Evolutionary conservation across 106 monocot species (phyloP).

Genomic region (Dioscorea zingiberensis): DNA sequence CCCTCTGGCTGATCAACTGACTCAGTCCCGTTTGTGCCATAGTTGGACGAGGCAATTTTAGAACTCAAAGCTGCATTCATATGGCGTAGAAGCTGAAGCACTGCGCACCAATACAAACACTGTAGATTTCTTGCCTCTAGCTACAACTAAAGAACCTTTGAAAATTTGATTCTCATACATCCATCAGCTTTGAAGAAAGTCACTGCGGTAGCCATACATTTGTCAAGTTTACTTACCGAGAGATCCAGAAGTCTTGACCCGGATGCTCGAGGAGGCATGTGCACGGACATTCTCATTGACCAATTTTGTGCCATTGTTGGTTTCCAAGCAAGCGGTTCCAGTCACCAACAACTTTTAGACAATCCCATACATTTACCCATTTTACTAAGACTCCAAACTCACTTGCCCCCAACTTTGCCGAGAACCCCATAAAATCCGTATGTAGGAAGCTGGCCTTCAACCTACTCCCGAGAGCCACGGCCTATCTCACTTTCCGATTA

Average conservation of each 20-base stretch:
- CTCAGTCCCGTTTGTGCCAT: conserved; percentile 6
- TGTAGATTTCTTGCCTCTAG: conserved; percentile 7
- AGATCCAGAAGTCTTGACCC: conserved; percentile 4
- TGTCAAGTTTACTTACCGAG: conserved; percentile 7
- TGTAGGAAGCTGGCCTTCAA: too few relatives aligned
- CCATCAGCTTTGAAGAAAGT: background rate
- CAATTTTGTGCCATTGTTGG: conserved; percentile 1
- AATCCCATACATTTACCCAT: conserved; percentile 7
- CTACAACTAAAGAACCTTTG: conserved; percentile 9
- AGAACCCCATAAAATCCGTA: too few relatives aligned
- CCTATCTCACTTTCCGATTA: too few relatives aligned
- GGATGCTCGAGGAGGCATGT: conserved; percentile 1
- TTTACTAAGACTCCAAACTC: conserved; percentile 8
- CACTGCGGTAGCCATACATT: conserved; percentile 7
- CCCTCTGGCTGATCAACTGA: conserved; percentile 9
- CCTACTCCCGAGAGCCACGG: too few relatives aligned
- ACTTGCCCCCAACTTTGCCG: too few relatives aligned
- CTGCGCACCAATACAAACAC: background rate
- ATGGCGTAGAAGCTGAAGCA: background rate
- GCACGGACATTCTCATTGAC: background rate
- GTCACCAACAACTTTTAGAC: background rate
- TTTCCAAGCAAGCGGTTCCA: conserved; percentile 4
- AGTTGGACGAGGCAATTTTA: background rate
- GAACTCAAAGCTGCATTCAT: background rate
- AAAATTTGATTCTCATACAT: conserved; percentile 4